Evolutionary conservation across 495 filamentous ascomycete genomes (phyloP), one percentile per base, ranked within the genome.

Genomic region (Tuber melanosporum): DNA sequence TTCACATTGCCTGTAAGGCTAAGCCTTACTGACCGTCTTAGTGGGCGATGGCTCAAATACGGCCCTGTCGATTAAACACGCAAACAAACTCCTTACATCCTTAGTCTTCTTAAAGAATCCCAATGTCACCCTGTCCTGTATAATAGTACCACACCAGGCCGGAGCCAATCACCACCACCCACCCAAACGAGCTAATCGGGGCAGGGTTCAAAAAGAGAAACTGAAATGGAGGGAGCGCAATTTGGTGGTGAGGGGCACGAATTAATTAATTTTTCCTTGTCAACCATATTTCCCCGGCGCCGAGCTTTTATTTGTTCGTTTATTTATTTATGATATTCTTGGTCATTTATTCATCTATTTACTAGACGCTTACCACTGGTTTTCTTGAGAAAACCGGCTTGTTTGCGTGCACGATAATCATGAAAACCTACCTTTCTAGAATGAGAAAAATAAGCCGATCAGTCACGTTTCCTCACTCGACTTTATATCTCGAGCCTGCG

Each of bases 31-130:
- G 7, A 57, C 32, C 26, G 5, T 6, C 44, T 71, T 62, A 80
- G 78, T 47, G 71, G 79, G 5, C 73, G 78, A 72, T 80, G 78
- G 78, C 73, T 80, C 47, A 80, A 80, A 46, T 80, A 80, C 45
- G 78, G 78, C 9, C 78, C 78, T 0, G 71, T 80, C 39, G 78
- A 80, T 49, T 80, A 47, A 80, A 32, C n/a, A 43, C 71, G 57
- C 77, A 66, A 71, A 45, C 41, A 79, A 80, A 71, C 41, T 45
- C 43, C n/a, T 74, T 78, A 57, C 46, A 9, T 9, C 26, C 46
- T 32, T 19, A 26, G 49, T 57, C 44, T n/a, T 71, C 71, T 71
- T n/a, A 72, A 44, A 32, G 62, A 52, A 71, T 71, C 52, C 15
- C 43, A 72, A 47, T 36, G 57, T 19, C 32, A 74, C 43, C 17